A percentile compares a stretch with the other conserved stretches of the same genome.
Evolutionary conservation across 768 basidiomycete genomes (phyloP).

Genomic region (Coprinopsis strossmayeri): DNA sequence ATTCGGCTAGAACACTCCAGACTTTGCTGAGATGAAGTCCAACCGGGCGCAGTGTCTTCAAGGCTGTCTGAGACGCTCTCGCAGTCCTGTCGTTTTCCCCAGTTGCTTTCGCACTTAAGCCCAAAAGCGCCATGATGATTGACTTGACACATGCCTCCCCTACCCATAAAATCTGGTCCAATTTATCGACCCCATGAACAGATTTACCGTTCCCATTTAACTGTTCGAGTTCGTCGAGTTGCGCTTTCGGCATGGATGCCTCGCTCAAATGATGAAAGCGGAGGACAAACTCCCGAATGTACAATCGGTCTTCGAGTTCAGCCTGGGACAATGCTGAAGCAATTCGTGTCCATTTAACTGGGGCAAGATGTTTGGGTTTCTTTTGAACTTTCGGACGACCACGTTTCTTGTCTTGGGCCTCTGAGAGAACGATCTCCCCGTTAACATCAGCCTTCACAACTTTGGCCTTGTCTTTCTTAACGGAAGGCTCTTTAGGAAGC

Average conservation of each 20-base stretch:
- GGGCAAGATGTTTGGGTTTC: conserved; percentile 32
- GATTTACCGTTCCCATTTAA: conserved; percentile 29
- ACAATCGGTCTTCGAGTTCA: conserved; percentile 54
- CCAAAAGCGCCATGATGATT: conserved; percentile 55
- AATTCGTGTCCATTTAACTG: conserved; percentile 49
- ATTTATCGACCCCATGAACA: conserved; percentile 22
- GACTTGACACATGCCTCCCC: conserved; percentile 60
- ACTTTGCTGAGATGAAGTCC: conserved; percentile 57
- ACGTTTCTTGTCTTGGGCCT: conserved; percentile 6
- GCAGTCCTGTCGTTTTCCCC: conserved; percentile 8
- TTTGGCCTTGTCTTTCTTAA: conserved; percentile 13
- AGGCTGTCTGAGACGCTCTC: conserved; percentile 30
- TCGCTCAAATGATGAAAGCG: conserved; percentile 54
- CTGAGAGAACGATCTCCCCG: too few species aligned
- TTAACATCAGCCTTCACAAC: conserved; percentile 8
- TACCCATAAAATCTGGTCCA: conserved; percentile 50
- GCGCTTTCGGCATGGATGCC: conserved; percentile 31
- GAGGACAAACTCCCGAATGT: conserved; percentile 69
- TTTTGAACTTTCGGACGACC: conserved; percentile 11
- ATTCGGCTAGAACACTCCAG: conserved; percentile 46
- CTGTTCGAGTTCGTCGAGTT: conserved; percentile 60
- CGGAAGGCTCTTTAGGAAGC: conserved; percentile 8
- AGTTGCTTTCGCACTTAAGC: conserved; percentile 11
- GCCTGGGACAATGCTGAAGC: conserved; percentile 33
- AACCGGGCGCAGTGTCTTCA: conserved; percentile 45